A percentile compares a stretch with the other conserved stretches of the same genome.
Evolutionary conservation across 345 rosid species (phyloP).

Genomic region (Ricinus communis): DNA sequence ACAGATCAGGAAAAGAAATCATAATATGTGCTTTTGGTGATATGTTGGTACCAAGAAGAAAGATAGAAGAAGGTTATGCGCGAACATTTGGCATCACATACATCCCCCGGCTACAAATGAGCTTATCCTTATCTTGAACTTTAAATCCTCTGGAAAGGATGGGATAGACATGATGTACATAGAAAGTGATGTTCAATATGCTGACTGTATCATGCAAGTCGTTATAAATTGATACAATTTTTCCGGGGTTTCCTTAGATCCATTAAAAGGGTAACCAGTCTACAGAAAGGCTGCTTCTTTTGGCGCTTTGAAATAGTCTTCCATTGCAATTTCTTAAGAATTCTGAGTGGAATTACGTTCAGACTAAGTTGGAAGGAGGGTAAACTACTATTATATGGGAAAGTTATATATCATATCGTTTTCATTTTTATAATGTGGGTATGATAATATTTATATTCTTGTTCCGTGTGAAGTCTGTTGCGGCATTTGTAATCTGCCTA

Average conservation of each 20-base stretch:
- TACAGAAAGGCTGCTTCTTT: neutral
- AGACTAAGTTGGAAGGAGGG: too few species aligned
- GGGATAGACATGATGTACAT: neutral
- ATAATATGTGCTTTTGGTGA: slow-evolving; percentile 2
- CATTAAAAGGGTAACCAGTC: neutral
- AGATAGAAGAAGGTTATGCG: neutral
- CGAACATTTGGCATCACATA: neutral
- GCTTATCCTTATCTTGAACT: neutral
- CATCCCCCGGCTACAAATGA: neutral
- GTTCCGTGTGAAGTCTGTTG: too few species aligned
- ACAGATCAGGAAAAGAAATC: slow-evolving; percentile 35
- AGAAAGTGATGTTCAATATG: neutral
- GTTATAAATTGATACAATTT: neutral
- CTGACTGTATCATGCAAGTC: too few species aligned
- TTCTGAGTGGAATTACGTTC: too few species aligned
- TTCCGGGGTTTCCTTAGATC: neutral
- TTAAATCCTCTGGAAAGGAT: neutral
- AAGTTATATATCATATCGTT: too few species aligned
- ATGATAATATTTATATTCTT: too few species aligned
- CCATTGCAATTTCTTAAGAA: too few species aligned
- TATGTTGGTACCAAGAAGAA: neutral
- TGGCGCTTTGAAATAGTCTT: too few species aligned
- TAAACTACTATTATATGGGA: too few species aligned
- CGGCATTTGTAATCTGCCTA: too few species aligned
- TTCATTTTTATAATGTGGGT: too few species aligned